Percentiles rank a stretch among this genome's conserved stretches.
These are phyloP conservation scores for Bertia moriformis DNA, from an alignment of 2,329 filamentous ascomycete genomes.

Conservation along the genomic window DNA sequence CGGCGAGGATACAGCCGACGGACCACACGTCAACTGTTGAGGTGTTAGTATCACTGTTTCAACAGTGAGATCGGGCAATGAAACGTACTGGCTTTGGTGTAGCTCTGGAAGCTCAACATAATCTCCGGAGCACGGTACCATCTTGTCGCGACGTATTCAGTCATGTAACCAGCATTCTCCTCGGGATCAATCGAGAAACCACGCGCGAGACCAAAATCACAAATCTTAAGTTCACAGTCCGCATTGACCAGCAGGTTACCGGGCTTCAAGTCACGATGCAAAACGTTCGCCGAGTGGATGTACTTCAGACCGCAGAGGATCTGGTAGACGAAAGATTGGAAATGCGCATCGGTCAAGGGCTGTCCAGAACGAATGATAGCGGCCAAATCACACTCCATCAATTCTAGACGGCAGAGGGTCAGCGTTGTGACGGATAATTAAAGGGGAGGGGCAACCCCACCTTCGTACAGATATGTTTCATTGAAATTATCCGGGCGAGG, in stretches of 20 bases:
- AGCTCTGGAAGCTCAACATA: constrained; percentile 99
- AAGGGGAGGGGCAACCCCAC: constrained; percentile 35
- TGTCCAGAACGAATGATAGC: constrained; percentile 96
- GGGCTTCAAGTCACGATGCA: constrained; percentile 93
- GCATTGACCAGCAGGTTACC: constrained; percentile 95
- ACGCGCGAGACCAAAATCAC: constrained; percentile 89
- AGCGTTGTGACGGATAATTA: not conserved
- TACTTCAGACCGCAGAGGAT: constrained; percentile 98
- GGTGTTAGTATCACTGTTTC: constrained; percentile 3
- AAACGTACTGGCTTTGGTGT: constrained; percentile 96
- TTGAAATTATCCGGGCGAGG: constrained; percentile 95
- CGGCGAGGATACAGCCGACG: constrained; percentile 91
- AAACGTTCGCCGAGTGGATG: constrained; percentile 94
- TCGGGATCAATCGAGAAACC: constrained; percentile 95
- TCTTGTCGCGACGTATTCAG: constrained; percentile 93
- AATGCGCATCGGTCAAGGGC: constrained; percentile 92
- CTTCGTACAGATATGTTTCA: constrained; percentile 96
- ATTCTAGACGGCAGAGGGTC: no score
- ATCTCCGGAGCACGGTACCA: constrained; percentile 95
- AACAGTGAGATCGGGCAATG: not conserved
- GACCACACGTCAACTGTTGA: constrained; percentile 93
- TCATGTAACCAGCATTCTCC: constrained; percentile 99
- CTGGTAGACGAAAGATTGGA: constrained; percentile 99
- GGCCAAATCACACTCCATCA: constrained; percentile 98
- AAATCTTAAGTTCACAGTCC: constrained; percentile 98